Percentiles rank a stretch among this genome's conserved stretches.
Evolutionary conservation across 768 basidiomycete genomes (phyloP).

Genomic region (Rhizopogon vinicolor): DNA sequence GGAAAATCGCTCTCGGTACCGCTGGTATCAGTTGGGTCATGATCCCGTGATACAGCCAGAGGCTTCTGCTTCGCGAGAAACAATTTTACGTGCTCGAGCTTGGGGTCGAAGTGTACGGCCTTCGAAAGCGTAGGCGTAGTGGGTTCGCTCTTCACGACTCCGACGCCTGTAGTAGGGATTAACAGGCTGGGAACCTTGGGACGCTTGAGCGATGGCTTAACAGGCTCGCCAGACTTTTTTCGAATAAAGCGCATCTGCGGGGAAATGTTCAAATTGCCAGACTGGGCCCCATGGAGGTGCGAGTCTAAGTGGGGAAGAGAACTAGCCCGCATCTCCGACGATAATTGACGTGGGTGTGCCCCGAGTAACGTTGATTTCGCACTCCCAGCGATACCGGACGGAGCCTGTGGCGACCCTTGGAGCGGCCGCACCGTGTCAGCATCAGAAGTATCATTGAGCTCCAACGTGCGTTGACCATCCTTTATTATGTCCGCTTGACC

Average conservation of each 20-base stretch:
- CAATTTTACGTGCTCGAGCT: conserved; percentile 91
- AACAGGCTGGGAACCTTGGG: conserved; percentile 51
- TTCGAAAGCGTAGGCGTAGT: conserved; percentile 75
- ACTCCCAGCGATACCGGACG: conserved; percentile 11
- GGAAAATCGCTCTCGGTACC: conserved; percentile 79
- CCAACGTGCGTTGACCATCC: conserved; percentile 6
- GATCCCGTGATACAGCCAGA: conserved; percentile 86
- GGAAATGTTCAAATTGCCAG: background rate
- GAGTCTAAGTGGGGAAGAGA: background rate
- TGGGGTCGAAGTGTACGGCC: conserved; percentile 87
- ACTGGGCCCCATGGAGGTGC: background rate
- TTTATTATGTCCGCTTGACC: conserved; percentile 13
- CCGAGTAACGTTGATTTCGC: conserved; percentile 3
- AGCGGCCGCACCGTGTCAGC: conserved; percentile 17
- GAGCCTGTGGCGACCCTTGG: conserved; percentile 19
- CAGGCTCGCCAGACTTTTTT: conserved; percentile 92
- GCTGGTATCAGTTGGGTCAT: conserved; percentile 81
- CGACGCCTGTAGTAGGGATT: conserved; percentile 40
- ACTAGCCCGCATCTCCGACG: conserved; percentile 15
- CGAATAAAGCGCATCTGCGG: conserved; percentile 48
- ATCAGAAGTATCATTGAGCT: conserved; percentile 25
- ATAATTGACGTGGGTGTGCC: conserved; percentile 12
- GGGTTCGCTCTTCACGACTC: conserved; percentile 68
- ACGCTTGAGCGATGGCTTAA: conserved; percentile 87
- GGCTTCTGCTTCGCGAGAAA: conserved; percentile 96